Evolutionary conservation across 768 basidiomycete genomes (phyloP).

Genomic region (Astraeus odoratus): DNA sequence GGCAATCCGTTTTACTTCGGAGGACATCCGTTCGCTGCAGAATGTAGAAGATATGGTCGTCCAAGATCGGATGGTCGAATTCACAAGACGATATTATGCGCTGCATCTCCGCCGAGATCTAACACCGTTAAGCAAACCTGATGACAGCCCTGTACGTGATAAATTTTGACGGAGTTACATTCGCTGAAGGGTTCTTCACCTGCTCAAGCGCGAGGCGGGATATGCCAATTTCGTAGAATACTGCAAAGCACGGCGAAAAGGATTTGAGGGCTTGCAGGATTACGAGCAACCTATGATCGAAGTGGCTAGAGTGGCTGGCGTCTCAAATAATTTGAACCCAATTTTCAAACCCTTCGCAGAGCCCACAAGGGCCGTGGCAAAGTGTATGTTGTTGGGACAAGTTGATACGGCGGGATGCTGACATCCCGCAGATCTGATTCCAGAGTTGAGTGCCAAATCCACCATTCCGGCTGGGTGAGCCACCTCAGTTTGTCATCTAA

Average conservation of each 20-base stretch:
- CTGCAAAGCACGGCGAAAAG: conserved; percentile 54
- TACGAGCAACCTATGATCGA: conserved; percentile 68
- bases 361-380: conserved; percentile 38
- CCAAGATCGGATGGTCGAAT: conserved; percentile 72
- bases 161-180: background rate
- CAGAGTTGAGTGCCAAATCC: conserved; percentile 71
- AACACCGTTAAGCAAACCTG: conserved; percentile 64
- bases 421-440: conserved; percentile 59
- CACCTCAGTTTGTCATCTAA: conserved; percentile 15
- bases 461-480: conserved; percentile 66
- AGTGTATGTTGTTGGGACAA: conserved; percentile 38
- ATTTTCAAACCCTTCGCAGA: conserved; percentile 33
- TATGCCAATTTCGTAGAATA: conserved; percentile 60
- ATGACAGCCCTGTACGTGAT: conserved; percentile 52
- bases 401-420: conserved; percentile 18
- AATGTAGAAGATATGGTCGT: conserved; percentile 59
- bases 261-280: conserved; percentile 55
- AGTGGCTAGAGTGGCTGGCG: conserved; percentile 44
- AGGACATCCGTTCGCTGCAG: conserved; percentile 21
- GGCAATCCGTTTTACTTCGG: conserved; percentile 40
- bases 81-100: conserved; percentile 62
- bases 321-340: conserved; percentile 57
- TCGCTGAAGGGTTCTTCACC: conserved; percentile 2
- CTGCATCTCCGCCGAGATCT: conserved; percentile 55
- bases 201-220: conserved; percentile 50